Evolutionary conservation across 2,329 filamentous ascomycete genomes (phyloP), one percentile per base, ranked within the genome.

Genomic region (Fusarium sp.): DNA sequence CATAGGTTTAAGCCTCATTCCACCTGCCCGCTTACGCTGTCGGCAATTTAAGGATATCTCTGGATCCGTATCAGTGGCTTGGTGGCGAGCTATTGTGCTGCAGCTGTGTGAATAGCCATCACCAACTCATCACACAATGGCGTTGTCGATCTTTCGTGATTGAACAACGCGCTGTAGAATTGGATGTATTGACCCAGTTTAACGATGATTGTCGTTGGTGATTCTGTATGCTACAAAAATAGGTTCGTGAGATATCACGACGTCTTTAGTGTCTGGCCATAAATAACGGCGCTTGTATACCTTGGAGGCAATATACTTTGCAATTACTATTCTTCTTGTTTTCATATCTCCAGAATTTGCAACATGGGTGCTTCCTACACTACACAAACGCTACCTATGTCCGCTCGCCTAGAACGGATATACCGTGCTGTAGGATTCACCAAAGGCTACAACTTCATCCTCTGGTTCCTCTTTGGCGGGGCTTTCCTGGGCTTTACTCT

Each of bases 381-480:
- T 11, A 22, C 38, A n/a, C 57, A 38, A 26, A 4, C 19, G 2
- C 7, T 22, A 7, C 26, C 36, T 31, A 43, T 22, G 11, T n/a
- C 26, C 5, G 53, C 44, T 13, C 46, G 19, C 17, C 34, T 62
- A 3, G 51, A 40, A 8, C 57, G 57, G 6, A 47, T 85, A 19
- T 85, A 84, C 71, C 76, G 79, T 43, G 77, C 81, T 4, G 60
- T 89, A 26, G 88, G 88, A 49, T 90, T 90, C 78, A 75, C 78
- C 4, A 86, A 85, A 70, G 81, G 80, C 36, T 89, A 88, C 80
- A 89, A 88, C 74, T 88, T 89, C 67, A 67, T 79, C 38, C 79
- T 90, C 4, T 90, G 83, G 75, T 76, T 84, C 64, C 76, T 87
- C 49, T 83, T 86, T 51, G 77, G 73, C 39, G 84, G 84, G 5